Evolutionary conservation across 352 stramenopile genomes (phyloP).

Genomic region (Pseudoperonospora humuli): DNA sequence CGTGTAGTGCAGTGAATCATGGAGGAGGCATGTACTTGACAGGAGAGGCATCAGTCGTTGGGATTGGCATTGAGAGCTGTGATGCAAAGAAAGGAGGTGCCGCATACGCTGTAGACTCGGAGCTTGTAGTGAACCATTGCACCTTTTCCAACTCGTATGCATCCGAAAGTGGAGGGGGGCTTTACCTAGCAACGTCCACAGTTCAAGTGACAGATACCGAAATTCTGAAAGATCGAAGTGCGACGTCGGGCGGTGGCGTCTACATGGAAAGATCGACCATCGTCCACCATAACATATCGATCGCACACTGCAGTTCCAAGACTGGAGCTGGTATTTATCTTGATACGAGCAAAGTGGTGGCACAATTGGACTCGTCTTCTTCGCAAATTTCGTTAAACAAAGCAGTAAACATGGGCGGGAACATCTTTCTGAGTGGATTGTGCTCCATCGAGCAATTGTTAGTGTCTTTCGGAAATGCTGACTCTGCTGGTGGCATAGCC

Average conservation of each 20-base stretch:
- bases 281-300: conserved; percentile 17
- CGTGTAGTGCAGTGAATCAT: conserved; percentile 3
- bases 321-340: conserved; percentile 36
- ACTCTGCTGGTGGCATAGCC: conserved; percentile 7
- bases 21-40: conserved; percentile 21
- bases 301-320: conserved; percentile 17
- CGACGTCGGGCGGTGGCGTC: conserved; percentile 24
- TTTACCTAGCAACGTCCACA: conserved; percentile 11
- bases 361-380: not conserved
- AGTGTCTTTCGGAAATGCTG: conserved; percentile 8
- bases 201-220: conserved; percentile 7
- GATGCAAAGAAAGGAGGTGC: conserved; percentile 26
- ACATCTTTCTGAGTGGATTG: conserved; percentile 7
- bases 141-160: conserved; percentile 6
- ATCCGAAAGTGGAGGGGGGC: conserved; percentile 22
- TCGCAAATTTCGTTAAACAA: conserved; percentile 7
- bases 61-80: conserved; percentile 3
- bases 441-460: conserved; percentile 9
- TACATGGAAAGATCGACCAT: conserved; percentile 19
- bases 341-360: conserved; percentile 7
- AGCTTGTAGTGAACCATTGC: conserved; percentile 2
- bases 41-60: conserved; percentile 3
- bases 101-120: conserved; percentile 11
- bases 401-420: conserved; percentile 6
- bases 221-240: conserved; percentile 2